Evolutionary conservation across 2,329 filamentous ascomycete genomes (phyloP).

Genomic region (Trichoderma sp.): DNA sequence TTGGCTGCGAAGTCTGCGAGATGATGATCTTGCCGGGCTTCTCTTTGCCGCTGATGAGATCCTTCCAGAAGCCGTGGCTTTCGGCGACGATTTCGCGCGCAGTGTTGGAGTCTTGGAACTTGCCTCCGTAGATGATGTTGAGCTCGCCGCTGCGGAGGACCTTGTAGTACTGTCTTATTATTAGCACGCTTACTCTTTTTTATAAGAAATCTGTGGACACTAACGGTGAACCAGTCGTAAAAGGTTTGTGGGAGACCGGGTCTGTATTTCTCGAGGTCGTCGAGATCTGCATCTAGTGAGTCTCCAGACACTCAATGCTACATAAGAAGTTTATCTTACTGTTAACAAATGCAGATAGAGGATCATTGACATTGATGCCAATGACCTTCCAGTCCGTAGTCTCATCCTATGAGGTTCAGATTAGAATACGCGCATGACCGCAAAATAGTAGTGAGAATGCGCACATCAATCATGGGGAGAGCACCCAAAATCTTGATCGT

Average conservation of each 20-base stretch:
- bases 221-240: slow-evolving; percentile 41
- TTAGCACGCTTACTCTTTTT: neutral
- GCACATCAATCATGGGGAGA: slow-evolving; percentile 40
- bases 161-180: slow-evolving; percentile 39
- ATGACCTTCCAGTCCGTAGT: slow-evolving; percentile 44
- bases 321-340: slow-evolving; percentile 26
- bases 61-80: slow-evolving; percentile 40
- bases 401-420: slow-evolving; percentile 5
- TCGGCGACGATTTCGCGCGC: slow-evolving; percentile 34
- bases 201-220: slow-evolving; percentile 4
- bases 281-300: slow-evolving; percentile 30
- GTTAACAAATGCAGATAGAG: slow-evolving; percentile 35
- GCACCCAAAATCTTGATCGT: slow-evolving; percentile 43
- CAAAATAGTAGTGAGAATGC: neutral
- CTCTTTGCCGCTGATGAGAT: slow-evolving; percentile 39
- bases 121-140: slow-evolving; percentile 38
- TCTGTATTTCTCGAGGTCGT: slow-evolving; percentile 40
- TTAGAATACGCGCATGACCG: neutral
- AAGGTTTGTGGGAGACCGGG: slow-evolving; percentile 36
- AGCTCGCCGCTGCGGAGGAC: slow-evolving; percentile 37
- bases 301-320: no score
- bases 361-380: slow-evolving; percentile 39
- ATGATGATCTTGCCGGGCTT: slow-evolving; percentile 40
- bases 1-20: slow-evolving; percentile 40
- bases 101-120: slow-evolving; percentile 37